Evolutionary conservation across 176 grass and related monocot species (phyloP), one percentile per base, ranked within the genome.

Genomic region (Bothriochloa decipiens): DNA sequence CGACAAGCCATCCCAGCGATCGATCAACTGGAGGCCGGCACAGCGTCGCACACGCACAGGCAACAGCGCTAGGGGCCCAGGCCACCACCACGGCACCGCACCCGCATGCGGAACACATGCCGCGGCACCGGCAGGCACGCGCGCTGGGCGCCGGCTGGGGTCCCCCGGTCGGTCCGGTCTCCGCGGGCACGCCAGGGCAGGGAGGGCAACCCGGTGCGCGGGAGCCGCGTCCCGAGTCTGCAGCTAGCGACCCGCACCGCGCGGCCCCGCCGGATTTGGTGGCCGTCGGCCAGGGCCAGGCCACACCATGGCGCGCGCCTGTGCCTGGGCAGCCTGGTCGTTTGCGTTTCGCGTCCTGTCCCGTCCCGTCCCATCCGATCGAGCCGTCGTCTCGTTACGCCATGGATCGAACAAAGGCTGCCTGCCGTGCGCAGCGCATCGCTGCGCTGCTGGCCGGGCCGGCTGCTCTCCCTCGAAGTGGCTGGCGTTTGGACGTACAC

Each of bases 61-160:
- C 55, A n/a, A 58, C 55, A 22, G 3, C 52, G 50, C 50, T 17
- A 57, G 52, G 50, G 22, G 8, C 18, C 53, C 20, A n/a, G 52
- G 18, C 18, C 18, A 55, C 18, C 6, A 55, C 0, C 52, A 32
- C 29, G 29, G 29, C 55, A 6, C 22, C 55, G 9, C 55, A 18
- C 20, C 20, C 52, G 5, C 84, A 86, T 13, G 78, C 69, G 60
- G 70, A 68, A 57, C 69, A 43, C 77, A 74, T 74, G 84, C 57
- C 57, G 8, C 55, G 55, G 55, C 55, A 58, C 22, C 53, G 53
- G 53, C 53, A 58, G 53, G 7, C 53, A n/a, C 53, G 7, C 36
- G 35, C 35, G 16, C 49, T 52, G 46, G 46, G 17, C n/a, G n/a
- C n/a, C 52, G 18, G 35, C 32, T 23, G 42, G 65, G 32, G 64